phyloP scores from a whole-genome alignment of 345 rosid genomes.

The Ricinus communis region DNA sequence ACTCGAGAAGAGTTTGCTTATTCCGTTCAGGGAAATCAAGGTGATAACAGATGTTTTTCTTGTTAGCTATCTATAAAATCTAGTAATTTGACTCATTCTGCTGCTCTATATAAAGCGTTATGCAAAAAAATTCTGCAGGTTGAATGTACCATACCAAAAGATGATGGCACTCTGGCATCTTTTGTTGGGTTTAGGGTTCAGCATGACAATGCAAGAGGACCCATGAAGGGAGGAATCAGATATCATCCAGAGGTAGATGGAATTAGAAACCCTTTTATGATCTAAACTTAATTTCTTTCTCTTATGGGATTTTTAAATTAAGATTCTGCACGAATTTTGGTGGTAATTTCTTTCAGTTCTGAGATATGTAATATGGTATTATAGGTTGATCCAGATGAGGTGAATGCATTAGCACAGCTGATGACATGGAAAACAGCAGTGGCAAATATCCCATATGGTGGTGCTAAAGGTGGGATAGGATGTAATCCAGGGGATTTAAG shows the following conservation, averaged over 20 bases:
- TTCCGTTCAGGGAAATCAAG: slow-evolving; percentile 98
- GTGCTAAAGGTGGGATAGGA: slow-evolving; percentile 98
- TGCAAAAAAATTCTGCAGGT: slow-evolving; percentile 50
- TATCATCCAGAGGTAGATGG: slow-evolving; percentile 82
- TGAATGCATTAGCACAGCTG: slow-evolving; percentile 89
- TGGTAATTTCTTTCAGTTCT: neutral
- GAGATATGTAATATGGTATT: slow-evolving; percentile 16
- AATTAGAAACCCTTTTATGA: neutral
- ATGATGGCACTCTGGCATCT: slow-evolving; percentile 82
- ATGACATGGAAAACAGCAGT: slow-evolving; percentile 99
- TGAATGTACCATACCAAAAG: slow-evolving; percentile 92
- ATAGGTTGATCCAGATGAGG: slow-evolving; percentile 96
- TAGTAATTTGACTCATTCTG: neutral
- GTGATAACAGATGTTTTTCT: slow-evolving; percentile 30
- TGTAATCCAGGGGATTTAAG: slow-evolving; percentile 69
- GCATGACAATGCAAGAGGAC: slow-evolving; percentile 98
- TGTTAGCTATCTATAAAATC: neutral
- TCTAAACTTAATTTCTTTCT: neutral
- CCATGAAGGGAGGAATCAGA: slow-evolving; percentile 99
- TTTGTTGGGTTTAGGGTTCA: slow-evolving; percentile 94
- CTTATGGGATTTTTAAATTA: neutral
- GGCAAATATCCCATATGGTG: slow-evolving; percentile 94
- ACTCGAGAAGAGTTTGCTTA: slow-evolving; percentile 90
- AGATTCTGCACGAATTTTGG: neutral
- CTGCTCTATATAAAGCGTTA: slow-evolving; percentile 4